Evolutionary conservation across 805 yeast species (phyloP).

Genomic region (Yarrowia sp.): DNA sequence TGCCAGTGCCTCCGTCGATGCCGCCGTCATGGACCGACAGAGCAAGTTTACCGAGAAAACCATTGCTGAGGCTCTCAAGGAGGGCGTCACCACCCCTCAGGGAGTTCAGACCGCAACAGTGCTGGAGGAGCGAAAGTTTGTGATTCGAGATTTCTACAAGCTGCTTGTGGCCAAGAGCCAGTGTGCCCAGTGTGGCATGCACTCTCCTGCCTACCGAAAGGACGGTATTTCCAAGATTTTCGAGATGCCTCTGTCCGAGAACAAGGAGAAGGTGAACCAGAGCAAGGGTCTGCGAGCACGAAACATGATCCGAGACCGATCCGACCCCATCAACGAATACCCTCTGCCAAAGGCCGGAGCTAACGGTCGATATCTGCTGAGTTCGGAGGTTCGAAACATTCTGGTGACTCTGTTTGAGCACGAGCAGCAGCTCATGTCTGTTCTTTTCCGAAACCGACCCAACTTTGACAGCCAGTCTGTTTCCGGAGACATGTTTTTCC

Average conservation of each 20-base stretch:
- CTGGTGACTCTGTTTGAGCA: constrained; percentile 68
- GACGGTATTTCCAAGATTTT: constrained; percentile 93
- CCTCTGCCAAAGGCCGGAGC: constrained; percentile 53
- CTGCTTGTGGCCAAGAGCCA: constrained; percentile 70
- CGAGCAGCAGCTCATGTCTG: constrained; percentile 66
- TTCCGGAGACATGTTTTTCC: constrained; percentile 80
- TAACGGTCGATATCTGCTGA: constrained; percentile 81
- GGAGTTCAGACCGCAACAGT: constrained; percentile 84
- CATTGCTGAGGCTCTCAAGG: constrained; percentile 68
- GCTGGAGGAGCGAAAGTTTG: constrained; percentile 75
- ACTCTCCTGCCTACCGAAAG: constrained; percentile 87
- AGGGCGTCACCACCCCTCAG: constrained; percentile 61
- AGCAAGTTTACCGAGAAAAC: constrained; percentile 66
- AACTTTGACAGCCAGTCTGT: constrained; percentile 42
- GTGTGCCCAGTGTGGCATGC: constrained; percentile 96
- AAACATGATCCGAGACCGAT: constrained; percentile 54
- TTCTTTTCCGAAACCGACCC: constrained; percentile 81
- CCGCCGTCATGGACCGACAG: constrained; percentile 51
- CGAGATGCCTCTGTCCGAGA: constrained; percentile 78
- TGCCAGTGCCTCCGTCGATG: constrained; percentile 38
- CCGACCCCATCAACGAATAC: constrained; percentile 36
- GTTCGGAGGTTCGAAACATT: constrained; percentile 81
- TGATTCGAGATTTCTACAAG: constrained; percentile 62
- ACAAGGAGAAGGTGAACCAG: constrained; percentile 72
- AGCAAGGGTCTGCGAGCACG: constrained; percentile 74